phyloP scores from a whole-genome alignment of 1,139 yeast genomes.

The Diutina rugosa region DNA sequence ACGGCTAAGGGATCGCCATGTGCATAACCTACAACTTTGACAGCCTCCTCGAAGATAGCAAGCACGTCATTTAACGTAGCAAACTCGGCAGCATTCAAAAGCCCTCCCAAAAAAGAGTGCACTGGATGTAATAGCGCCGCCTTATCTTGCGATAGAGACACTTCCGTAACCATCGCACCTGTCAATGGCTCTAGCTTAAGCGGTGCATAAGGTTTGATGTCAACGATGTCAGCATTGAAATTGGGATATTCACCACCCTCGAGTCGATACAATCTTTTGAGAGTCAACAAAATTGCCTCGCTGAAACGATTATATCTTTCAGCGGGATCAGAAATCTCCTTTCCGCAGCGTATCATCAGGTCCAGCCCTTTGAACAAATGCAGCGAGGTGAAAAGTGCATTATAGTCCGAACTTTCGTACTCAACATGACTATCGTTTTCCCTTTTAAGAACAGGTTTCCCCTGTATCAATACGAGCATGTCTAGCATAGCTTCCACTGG shows the following conservation, averaged over 20 bases:
- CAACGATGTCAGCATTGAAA: constrained; percentile 16
- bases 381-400: constrained; percentile 67
- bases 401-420: constrained; percentile 80
- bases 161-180: neutral
- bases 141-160: constrained; percentile 15
- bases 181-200: neutral
- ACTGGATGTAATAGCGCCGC: constrained; percentile 74
- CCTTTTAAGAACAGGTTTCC: constrained; percentile 61
- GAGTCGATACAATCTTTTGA: neutral
- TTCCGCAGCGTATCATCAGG: constrained; percentile 37
- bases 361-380: constrained; percentile 56
- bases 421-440: constrained; percentile 81
- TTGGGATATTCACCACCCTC: constrained; percentile 14
- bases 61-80: constrained; percentile 15
- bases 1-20: constrained; percentile 7
- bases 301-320: neutral
- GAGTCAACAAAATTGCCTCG: neutral
- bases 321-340: constrained; percentile 12
- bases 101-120: constrained; percentile 62
- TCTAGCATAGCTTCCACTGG: constrained; percentile 45
- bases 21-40: neutral
- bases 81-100: constrained; percentile 34
- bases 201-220: constrained; percentile 12
- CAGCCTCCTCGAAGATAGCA: neutral
- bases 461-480: constrained; percentile 62